These are phyloP conservation scores for Colletotrichum sp. DNA, from an alignment of 2,329 filamentous ascomycete genomes.

Conservation along the genomic window DNA sequence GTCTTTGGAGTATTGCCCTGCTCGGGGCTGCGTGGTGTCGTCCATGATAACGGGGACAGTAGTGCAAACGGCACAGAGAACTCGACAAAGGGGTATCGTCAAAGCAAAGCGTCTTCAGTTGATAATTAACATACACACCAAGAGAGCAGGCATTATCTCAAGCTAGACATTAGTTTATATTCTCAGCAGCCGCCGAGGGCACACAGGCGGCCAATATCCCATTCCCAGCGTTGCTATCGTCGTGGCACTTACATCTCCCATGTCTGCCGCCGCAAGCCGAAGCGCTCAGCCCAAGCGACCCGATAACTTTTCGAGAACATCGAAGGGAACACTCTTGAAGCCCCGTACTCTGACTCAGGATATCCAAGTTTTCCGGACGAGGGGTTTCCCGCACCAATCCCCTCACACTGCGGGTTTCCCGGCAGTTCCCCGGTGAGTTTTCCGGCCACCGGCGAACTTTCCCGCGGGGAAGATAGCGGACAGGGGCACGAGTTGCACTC, in stretches of 20 bases:
- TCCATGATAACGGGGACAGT: neutral
- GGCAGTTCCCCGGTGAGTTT: neutral
- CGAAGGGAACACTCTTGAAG: neutral
- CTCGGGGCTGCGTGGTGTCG: neutral
- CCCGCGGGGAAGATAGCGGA: neutral
- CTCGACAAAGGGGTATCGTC: neutral
- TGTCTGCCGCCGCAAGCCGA: neutral
- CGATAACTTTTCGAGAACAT: neutral
- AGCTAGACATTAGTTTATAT: neutral
- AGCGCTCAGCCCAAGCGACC: neutral
- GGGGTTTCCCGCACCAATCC: neutral
- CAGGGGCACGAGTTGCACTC: neutral
- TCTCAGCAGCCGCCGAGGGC: neutral
- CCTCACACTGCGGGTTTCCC: accelerated
- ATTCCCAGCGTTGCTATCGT: neutral
- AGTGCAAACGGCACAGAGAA: neutral
- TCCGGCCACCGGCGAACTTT: neutral
- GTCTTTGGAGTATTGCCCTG: neutral
- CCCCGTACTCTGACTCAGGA: neutral
- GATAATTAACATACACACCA: neutral
- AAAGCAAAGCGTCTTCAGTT: accelerated
- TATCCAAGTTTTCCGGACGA: accelerated
- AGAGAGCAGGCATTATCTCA: accelerated
- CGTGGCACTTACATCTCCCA: neutral
- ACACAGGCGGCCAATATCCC: neutral